Evolutionary conservation across 306 rosid species (phyloP), one percentile per base, ranked within the genome.

Genomic region (Cucurbita ficifolia): DNA sequence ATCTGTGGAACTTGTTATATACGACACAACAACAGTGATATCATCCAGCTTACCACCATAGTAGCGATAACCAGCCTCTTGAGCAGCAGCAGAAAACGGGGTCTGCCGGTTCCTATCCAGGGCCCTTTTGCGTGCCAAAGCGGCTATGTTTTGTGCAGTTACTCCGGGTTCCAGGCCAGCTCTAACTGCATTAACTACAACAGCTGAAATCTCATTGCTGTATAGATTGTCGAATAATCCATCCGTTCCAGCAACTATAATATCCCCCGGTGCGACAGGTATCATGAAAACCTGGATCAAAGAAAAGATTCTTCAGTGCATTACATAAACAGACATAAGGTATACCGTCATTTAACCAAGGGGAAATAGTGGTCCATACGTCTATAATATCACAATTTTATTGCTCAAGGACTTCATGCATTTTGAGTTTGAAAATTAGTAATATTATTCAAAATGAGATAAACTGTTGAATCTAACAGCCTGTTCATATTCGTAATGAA

Each of bases 31-130:
- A 53, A 89, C 96, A 5, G 96, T 91, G 19, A 89, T 80, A 84
- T 91, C 99, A 50, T 95, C 99, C 73, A 91, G 96, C 82, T 95
- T 95, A 75, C 99, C 97, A 8, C 99, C 99, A 24, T 79, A 76
- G 76, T 81, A 91, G 53, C 86, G 88, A 85, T 76, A 89, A 36
- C 97, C 99, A 5, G 95, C 96, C 40, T 95, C 96, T 33, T 86
- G 96, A 76, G 97, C 96, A 43, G 96, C 96, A n/a, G 80, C 82
- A 39, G 96, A 84, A 74, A 95, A 95, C 36, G 96, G 99, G 17
- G 96, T 78, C 81, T 81, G 91, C 72, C 92, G 80, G 67, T 78
- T 86, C 74, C 61, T 82, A 84, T 95, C 96, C 7, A 43, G 73
- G 16, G 97, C 96, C 64, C 88, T 79, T 75, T 84, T 77, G 75